These are phyloP conservation scores for Plasmodium malariae DNA, from an alignment of 169 alveolate genomes.

Conservation along the genomic window DNA sequence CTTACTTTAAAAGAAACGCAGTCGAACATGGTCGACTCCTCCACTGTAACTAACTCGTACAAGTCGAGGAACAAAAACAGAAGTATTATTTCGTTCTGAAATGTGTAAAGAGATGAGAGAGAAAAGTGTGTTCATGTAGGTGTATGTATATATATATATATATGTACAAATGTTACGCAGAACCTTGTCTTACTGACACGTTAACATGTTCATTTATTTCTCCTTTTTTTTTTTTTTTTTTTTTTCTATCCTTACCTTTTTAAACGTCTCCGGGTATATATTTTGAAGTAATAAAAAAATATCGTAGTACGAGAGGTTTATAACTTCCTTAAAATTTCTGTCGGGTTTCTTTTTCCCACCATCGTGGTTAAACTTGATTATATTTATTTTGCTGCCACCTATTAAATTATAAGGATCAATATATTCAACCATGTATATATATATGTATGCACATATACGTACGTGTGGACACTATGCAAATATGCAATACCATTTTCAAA, in stretches of 20 bases:
- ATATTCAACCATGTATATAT: not conserved
- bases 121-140: not conserved
- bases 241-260: constrained; percentile 21
- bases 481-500: constrained; percentile 18
- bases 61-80: constrained; percentile 55
- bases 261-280: constrained; percentile 57
- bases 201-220: not conserved
- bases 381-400: constrained; percentile 45
- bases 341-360: constrained; percentile 1
- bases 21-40: constrained; percentile 52
- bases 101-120: not conserved
- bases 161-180: not conserved
- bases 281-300: constrained; percentile 47
- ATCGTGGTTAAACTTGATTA: constrained; percentile 35
- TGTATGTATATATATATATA: not conserved
- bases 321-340: constrained; percentile 29
- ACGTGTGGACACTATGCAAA: not conserved
- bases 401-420: not conserved
- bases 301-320: constrained; percentile 55
- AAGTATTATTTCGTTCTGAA: constrained; percentile 59
- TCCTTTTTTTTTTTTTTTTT: not conserved
- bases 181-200: not conserved
- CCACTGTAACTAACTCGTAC: constrained; percentile 39
- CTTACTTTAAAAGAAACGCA: constrained; percentile 64
- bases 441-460: not conserved